Evolutionary conservation across 2,329 filamentous ascomycete genomes (phyloP).

Genomic region (Fusarium sp.): DNA sequence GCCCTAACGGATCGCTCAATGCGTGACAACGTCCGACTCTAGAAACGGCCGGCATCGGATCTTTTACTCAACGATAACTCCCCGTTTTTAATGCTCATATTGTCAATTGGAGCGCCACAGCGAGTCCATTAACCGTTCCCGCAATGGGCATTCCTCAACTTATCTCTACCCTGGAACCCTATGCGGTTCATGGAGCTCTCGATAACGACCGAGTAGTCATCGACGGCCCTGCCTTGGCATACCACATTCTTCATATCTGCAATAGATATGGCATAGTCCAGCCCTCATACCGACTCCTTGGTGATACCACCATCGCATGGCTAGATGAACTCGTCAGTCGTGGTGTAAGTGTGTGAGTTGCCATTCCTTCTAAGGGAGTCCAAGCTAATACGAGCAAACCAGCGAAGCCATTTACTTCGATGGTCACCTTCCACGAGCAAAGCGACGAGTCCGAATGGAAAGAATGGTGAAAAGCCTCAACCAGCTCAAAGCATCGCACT

Average conservation of each 20-base stretch:
- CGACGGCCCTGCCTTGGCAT: constrained; percentile 81
- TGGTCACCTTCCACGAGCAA: constrained; percentile 74
- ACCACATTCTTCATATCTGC: constrained; percentile 71
- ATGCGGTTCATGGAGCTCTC: constrained; percentile 55
- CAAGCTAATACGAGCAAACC: constrained; percentile 10
- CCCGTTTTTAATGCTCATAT: neutral
- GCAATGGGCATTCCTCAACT: constrained; percentile 68
- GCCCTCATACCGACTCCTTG: constrained; percentile 70
- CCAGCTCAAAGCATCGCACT: constrained; percentile 59
- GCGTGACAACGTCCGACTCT: neutral
- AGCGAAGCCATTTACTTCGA: constrained; percentile 80
- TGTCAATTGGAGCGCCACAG: neutral
- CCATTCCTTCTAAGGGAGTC: neutral
- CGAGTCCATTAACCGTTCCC: neutral
- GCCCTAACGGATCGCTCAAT: neutral
- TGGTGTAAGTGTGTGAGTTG: constrained; percentile 67
- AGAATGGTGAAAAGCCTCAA: constrained; percentile 66
- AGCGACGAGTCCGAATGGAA: constrained; percentile 66
- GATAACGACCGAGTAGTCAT: constrained; percentile 60
- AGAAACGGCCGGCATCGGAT: neutral
- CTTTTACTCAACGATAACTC: neutral
- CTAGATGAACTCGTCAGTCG: constrained; percentile 64
- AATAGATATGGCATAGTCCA: constrained; percentile 59
- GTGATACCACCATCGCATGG: constrained; percentile 65
- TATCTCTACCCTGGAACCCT: constrained; percentile 60